Evolutionary conservation across 805 yeast genomes (phyloP).

Genomic region (Maudiozyma serrabonitensis): DNA sequence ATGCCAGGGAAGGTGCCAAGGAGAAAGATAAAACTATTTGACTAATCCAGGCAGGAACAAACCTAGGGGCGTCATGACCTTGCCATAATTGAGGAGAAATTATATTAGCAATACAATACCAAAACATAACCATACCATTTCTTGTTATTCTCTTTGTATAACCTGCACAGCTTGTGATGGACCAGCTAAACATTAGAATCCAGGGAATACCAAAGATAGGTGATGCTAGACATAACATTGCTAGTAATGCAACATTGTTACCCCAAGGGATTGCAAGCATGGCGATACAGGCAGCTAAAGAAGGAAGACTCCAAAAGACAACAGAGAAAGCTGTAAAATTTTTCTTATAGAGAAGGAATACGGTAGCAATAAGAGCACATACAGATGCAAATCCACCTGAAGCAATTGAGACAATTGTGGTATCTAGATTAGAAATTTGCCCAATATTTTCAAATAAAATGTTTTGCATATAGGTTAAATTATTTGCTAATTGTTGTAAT

Average conservation of each 20-base stretch:
- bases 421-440: slow-evolving; percentile 32
- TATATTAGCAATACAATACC: slow-evolving; percentile 40
- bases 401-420: slow-evolving; percentile 47
- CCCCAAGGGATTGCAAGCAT: slow-evolving; percentile 37
- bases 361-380: slow-evolving; percentile 33
- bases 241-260: slow-evolving; percentile 38
- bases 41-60: slow-evolving; percentile 41
- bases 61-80: slow-evolving; percentile 37
- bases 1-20: slow-evolving; percentile 35
- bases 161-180: slow-evolving; percentile 33
- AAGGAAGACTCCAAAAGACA: slow-evolving; percentile 34
- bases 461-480: slow-evolving; percentile 44
- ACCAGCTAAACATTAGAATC: slow-evolving; percentile 32
- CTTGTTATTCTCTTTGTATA: slow-evolving; percentile 42
- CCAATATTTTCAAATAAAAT: slow-evolving; percentile 39
- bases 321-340: slow-evolving; percentile 33
- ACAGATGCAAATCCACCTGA: slow-evolving; percentile 40
- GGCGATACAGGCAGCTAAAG: slow-evolving; percentile 38
- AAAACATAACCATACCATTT: slow-evolving; percentile 36
- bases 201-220: slow-evolving; percentile 37
- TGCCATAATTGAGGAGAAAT: slow-evolving; percentile 51
- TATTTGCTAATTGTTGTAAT: slow-evolving; percentile 42
- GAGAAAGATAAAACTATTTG: slow-evolving; percentile 45
- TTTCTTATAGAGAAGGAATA: slow-evolving; percentile 26
- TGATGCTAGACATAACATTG: slow-evolving; percentile 39